These are phyloP conservation scores for Obba rivulosa DNA, from an alignment of 768 basidiomycete genomes.

Conservation along the genomic window DNA sequence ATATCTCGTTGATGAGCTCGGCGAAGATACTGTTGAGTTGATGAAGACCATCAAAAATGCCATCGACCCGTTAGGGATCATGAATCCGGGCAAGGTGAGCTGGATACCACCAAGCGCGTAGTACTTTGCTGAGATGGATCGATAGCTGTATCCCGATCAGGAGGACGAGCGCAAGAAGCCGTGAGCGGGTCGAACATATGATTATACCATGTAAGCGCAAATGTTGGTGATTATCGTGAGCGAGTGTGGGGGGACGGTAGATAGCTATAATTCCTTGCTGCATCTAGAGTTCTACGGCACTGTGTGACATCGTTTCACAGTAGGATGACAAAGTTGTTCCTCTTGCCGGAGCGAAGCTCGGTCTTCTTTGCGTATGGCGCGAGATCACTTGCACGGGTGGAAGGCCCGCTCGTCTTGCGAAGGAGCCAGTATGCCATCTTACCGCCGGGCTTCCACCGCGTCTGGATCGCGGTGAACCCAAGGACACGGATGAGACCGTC, in stretches of 20 bases:
- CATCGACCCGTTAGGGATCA: slow-evolving; percentile 73
- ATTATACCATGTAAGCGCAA: too few species aligned
- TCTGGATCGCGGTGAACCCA: slow-evolving; percentile 58
- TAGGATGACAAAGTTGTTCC: slow-evolving; percentile 77
- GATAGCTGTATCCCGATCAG: background rate
- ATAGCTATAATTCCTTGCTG: too few species aligned
- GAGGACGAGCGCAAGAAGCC: background rate
- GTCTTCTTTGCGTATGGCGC: slow-evolving; percentile 46
- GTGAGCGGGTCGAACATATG: too few species aligned
- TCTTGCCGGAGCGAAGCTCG: slow-evolving; percentile 56
- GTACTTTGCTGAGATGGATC: background rate
- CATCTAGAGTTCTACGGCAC: too few species aligned
- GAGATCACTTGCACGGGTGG: slow-evolving; percentile 8
- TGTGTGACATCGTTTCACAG: slow-evolving; percentile 17
- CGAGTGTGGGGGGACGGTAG: too few species aligned
- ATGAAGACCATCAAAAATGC: slow-evolving; percentile 83
- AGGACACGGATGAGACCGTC: slow-evolving; percentile 49
- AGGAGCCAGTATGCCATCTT: slow-evolving; percentile 90
- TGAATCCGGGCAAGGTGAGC: slow-evolving; percentile 78
- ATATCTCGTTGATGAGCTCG: slow-evolving; percentile 80
- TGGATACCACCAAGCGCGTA: background rate
- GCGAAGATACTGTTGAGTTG: slow-evolving; percentile 71
- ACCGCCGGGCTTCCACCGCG: slow-evolving; percentile 60
- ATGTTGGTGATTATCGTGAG: too few species aligned
- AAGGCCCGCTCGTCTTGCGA: slow-evolving; percentile 42